phyloP scores from a whole-genome alignment of 78 protist species.

The Parvularia atlantis region DNA sequence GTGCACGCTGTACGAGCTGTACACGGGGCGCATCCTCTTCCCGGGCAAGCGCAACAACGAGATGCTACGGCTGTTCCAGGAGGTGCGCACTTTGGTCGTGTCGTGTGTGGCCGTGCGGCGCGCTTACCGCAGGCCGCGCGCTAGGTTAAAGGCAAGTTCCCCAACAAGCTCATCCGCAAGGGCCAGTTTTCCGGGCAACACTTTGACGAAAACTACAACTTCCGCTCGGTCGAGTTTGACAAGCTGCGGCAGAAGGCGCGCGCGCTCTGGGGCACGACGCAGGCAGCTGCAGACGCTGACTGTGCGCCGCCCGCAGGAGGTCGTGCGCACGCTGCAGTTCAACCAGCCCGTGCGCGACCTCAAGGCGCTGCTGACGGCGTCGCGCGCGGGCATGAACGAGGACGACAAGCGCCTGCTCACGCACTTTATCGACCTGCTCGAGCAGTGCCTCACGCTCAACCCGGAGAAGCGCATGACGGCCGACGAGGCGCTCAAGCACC shows the following conservation, averaged over 20 bases:
- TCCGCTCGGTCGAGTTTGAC: constrained; percentile 47
- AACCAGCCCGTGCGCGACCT: not conserved
- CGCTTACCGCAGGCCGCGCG: not conserved
- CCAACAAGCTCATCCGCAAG: constrained; percentile 41
- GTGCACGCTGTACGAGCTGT: constrained; percentile 76
- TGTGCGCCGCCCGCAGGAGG: not conserved
- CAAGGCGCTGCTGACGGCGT: not conserved
- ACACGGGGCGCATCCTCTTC: constrained; percentile 76
- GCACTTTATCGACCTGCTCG: constrained; percentile 25
- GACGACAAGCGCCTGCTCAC: not conserved
- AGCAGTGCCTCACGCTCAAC: constrained; percentile 39
- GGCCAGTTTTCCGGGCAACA: constrained; percentile 36
- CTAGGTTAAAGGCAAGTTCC: constrained; percentile 32
- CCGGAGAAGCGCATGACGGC: constrained; percentile 70
- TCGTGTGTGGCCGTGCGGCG: not conserved
- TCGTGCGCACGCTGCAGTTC: not conserved
- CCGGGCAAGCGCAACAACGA: constrained; percentile 87
- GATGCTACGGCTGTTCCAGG: constrained; percentile 52
- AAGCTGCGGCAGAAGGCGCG: constrained; percentile 23
- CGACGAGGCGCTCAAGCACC: constrained; percentile 60
- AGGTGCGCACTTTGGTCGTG: not conserved
- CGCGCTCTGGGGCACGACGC: no score
- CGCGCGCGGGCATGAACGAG: not conserved
- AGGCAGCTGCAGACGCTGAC: no score
- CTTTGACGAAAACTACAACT: constrained; percentile 44